Evolutionary conservation across 352 stramenopile genomes (phyloP), one percentile per base, ranked within the genome.

Genomic region (Globisporangium ultimum): DNA sequence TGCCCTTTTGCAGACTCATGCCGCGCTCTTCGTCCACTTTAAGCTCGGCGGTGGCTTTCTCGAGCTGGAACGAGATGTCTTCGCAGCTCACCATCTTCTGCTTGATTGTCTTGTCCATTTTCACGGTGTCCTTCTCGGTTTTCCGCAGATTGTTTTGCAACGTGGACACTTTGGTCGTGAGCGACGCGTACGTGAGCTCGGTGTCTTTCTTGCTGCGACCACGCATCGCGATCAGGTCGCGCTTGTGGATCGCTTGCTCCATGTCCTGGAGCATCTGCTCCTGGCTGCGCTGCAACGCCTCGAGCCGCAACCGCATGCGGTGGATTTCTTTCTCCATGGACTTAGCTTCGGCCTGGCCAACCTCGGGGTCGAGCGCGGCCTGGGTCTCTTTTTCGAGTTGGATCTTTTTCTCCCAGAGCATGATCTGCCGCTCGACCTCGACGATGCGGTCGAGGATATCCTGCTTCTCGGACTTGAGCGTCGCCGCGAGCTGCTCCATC

Each of bases 381-480:
- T 98, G 91, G 0, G 95, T 98, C 70, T 98, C 94, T 57, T 97
- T 97, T 66, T 98, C 96, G 0, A 98, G 68, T 68, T 98, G 84
- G 63, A 98, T 98, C 70, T 98, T 98, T 75, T 98, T 98, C 67
- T 98, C 93, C 95, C 92, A 98, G 6, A 97, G 69, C 79, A 97
- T 90, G 64, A 97, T 83, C 56, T 98, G 89, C 24, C 89, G 77
- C 74, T 98, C 95, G 8, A 85, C 74, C 52, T 98, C 91, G 43
- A 97, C 74, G 36, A 98, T 97, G 32, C 95, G 79, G 48, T 95
- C 80, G 5, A 98, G 60, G 3, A 98, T 67, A 11, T 91, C 80
- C 28, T 91, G 76, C 58, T 97, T 98, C 32, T 89, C 88, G 18
- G 75, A 67, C 40, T 95, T 90, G 8, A 97, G 74, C 10, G 71